Conservation (phyloP, 495 filamentous ascomycete species). For the Tuber borchii region DNA sequence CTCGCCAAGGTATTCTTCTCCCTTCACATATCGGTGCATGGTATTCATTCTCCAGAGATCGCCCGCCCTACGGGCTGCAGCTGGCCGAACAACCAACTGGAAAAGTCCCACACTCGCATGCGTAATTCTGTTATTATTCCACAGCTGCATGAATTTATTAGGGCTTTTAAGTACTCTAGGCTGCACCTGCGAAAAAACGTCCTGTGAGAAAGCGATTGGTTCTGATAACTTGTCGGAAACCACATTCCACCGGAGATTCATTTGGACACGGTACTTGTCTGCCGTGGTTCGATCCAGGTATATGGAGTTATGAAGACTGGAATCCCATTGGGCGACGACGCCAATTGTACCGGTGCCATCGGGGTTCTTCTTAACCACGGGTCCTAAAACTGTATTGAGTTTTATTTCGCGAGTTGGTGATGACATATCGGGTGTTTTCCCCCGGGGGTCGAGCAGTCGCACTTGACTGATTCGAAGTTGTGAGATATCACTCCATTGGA, state of each 20-base stretch:
- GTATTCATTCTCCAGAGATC: conserved; percentile 98
- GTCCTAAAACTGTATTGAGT: conserved; percentile 67
- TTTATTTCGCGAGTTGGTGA: conserved; percentile 64
- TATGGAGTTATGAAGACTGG: conserved; percentile 80
- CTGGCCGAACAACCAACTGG: conserved; percentile 73
- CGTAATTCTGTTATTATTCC: conserved; percentile 74
- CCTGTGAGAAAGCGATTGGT: conserved; percentile 76
- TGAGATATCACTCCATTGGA: conserved; percentile 77
- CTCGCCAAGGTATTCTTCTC: conserved; percentile 72
- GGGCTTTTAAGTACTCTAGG: conserved; percentile 77
- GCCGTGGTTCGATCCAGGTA: conserved; percentile 82
- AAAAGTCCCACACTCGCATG: conserved; percentile 82
- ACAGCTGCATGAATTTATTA: conserved; percentile 79
- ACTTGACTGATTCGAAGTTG: conserved; percentile 70
- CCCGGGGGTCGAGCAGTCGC: conserved; percentile 72
- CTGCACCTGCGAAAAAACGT: conserved; percentile 72
- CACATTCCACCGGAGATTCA: conserved; percentile 77
- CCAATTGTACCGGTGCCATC: conserved; percentile 89
- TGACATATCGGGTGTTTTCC: conserved; percentile 73
- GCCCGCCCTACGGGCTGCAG: conserved; percentile 79
- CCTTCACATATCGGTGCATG: conserved; percentile 85
- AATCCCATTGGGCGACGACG: conserved; percentile 89
- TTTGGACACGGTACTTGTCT: conserved; percentile 84
- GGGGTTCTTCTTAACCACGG: conserved; percentile 68
- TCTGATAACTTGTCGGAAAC: conserved; percentile 67